Conservation (phyloP, 2,329 filamentous ascomycete species). For the Furcasterigmium sp. region DNA sequence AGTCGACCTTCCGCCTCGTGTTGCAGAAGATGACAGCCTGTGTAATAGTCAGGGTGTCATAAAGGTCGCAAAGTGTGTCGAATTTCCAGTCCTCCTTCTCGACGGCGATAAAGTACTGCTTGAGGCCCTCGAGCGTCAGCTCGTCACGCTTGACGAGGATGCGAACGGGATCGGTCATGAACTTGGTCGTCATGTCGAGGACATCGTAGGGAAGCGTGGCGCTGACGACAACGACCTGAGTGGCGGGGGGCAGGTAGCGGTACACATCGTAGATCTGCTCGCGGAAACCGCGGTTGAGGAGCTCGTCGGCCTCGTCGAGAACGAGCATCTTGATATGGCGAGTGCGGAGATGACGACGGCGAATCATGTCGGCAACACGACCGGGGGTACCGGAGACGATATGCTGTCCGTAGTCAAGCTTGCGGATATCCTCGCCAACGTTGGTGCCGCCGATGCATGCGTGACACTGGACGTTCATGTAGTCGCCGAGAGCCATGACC, state of each 20-base stretch:
- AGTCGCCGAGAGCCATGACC: constrained; percentile 98
- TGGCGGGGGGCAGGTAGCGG: constrained; percentile 91
- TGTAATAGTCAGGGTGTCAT: constrained; percentile 97
- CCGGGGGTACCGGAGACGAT: constrained; percentile 98
- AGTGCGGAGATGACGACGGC: constrained; percentile 50
- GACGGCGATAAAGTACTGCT: constrained; percentile 98
- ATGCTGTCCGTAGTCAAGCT: constrained; percentile 95
- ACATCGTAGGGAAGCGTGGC: constrained; percentile 97
- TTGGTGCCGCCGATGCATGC: constrained; percentile 98
- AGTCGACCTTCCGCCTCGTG: constrained; percentile 97
- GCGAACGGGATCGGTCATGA: constrained; percentile 97
- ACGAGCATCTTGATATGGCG: constrained; percentile 62
- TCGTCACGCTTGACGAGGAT: constrained; percentile 99
- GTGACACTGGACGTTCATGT: constrained; percentile 99
- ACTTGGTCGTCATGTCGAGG: constrained; percentile 98
- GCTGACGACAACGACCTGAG: constrained; percentile 96
- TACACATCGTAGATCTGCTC: constrained; percentile 99
- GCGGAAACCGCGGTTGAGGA: constrained; percentile 87
- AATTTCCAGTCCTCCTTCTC: constrained; percentile 99
- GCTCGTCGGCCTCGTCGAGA: constrained; percentile 56
- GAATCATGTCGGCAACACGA: constrained; percentile 69
- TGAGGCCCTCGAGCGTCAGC: constrained; percentile 91
- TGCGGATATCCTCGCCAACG: constrained; percentile 94
- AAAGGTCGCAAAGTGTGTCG: constrained; percentile 95
- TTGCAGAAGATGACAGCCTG: constrained; percentile 99